Conservation (phyloP, 306 rosid species). For the Abrus pulchellus region DNA sequence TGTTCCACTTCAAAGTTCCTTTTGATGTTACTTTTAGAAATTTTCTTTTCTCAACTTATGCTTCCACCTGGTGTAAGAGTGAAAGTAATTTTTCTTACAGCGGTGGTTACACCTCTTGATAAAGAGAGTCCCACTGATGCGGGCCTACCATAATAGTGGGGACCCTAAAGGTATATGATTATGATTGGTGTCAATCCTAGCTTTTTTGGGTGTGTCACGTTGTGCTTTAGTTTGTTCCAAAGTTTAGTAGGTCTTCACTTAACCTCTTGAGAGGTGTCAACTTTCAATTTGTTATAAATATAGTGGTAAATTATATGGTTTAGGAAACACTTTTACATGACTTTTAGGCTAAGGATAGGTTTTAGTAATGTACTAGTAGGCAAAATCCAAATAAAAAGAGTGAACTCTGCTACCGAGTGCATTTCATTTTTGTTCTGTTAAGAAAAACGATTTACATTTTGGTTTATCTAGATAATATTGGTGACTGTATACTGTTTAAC, state of each 20-base stretch:
- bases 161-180: conserved; percentile 9
- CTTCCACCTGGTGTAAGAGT: background rate
- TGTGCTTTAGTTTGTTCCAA: conserved; percentile 4
- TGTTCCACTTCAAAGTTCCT: conserved; percentile 5
- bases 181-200: conserved; percentile 24
- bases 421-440: background rate
- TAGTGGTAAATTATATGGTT: background rate
- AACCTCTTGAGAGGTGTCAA: background rate
- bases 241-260: conserved; percentile 17
- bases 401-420: background rate
- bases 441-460: conserved; percentile 2
- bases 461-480: conserved; percentile 1
- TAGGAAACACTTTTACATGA: conserved; percentile 7
- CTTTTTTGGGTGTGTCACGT: background rate
- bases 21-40: conserved; percentile 10
- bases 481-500: conserved; percentile 5
- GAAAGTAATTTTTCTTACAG: background rate
- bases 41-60: background rate
- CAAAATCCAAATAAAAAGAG: conserved; percentile 22
- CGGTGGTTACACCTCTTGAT: conserved; percentile 15
- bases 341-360: background rate
- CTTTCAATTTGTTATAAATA: background rate
- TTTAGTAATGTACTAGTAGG: conserved; percentile 1
- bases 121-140: conserved; percentile 3
- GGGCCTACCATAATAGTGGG: background rate